Evolutionary conservation across 768 basidiomycete species (phyloP).

Genomic region (Dentipellis sp.): DNA sequence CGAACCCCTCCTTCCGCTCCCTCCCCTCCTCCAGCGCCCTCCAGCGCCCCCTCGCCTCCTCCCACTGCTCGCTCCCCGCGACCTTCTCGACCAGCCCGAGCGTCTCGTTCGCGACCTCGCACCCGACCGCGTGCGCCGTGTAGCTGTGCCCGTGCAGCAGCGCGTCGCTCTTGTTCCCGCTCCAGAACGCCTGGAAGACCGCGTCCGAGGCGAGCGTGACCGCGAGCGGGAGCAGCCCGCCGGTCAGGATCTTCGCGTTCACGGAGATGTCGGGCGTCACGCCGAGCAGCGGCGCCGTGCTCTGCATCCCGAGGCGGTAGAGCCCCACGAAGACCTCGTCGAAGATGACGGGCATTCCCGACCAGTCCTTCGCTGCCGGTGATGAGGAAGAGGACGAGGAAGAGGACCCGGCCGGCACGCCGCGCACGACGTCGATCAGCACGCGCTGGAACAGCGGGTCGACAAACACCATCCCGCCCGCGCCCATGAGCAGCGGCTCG

Average conservation of each 20-base stretch:
- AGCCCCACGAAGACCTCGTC: slow-evolving; percentile 95
- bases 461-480: slow-evolving; percentile 95
- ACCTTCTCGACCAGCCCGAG: slow-evolving; percentile 55
- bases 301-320: slow-evolving; percentile 74
- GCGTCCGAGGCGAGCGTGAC: slow-evolving; percentile 74
- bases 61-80: slow-evolving; percentile 44
- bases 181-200: slow-evolving; percentile 74
- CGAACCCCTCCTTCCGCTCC: slow-evolving; percentile 7
- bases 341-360: slow-evolving; percentile 81
- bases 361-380: slow-evolving; percentile 28
- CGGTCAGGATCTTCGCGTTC: slow-evolving; percentile 89
- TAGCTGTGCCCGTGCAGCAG: slow-evolving; percentile 94
- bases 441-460: slow-evolving; percentile 94
- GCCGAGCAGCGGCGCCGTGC: slow-evolving; percentile 56
- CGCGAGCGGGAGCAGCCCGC: slow-evolving; percentile 82
- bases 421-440: slow-evolving; percentile 73
- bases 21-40: slow-evolving; percentile 2
- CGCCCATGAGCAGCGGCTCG: slow-evolving; percentile 90
- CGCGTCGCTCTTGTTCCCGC: slow-evolving; percentile 72
- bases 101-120: slow-evolving; percentile 81
- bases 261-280: slow-evolving; percentile 81
- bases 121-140: slow-evolving; percentile 89
- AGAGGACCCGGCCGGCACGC: slow-evolving; percentile 24
- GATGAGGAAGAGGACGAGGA: not conserved
- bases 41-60: slow-evolving; percentile 54